phyloP scores from a whole-genome alignment of 371 early-diverging fungal genomes.

The Mortierella sp. region DNA sequence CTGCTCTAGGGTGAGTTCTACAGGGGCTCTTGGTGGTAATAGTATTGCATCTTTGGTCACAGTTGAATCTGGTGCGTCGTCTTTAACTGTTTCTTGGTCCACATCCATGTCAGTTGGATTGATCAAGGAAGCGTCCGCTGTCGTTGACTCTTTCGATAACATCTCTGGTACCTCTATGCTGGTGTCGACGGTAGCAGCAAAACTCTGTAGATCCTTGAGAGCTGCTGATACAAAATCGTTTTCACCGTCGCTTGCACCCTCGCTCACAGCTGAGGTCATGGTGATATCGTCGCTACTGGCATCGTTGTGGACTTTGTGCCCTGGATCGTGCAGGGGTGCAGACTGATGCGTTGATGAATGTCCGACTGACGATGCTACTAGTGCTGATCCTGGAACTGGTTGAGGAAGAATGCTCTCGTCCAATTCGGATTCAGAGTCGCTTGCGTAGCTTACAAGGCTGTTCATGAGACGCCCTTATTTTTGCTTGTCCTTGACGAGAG shows the following conservation, averaged over 20 bases:
- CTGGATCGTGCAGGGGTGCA: not conserved
- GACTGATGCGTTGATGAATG: not conserved
- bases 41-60: not conserved
- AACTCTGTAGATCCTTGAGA: constrained; percentile 32
- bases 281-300: not conserved
- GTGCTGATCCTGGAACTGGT: not conserved
- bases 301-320: not conserved
- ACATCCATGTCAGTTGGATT: not conserved
- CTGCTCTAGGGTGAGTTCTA: constrained; percentile 18
- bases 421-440: constrained; percentile 19
- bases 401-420: not conserved
- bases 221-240: constrained; percentile 24
- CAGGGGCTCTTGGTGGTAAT: not conserved
- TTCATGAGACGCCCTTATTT: constrained; percentile 13
- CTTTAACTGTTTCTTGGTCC: not conserved
- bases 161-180: not conserved
- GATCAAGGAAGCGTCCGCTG: not conserved
- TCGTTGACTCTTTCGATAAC: not conserved
- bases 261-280: not conserved
- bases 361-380: not conserved
- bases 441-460: constrained; percentile 28
- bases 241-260: not conserved
- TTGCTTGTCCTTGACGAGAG: no score
- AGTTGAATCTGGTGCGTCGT: not conserved
- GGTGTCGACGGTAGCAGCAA: constrained; percentile 24